Evolutionary conservation across 352 stramenopile species (phyloP).

Genomic region (Globisporangium camurandrum): DNA sequence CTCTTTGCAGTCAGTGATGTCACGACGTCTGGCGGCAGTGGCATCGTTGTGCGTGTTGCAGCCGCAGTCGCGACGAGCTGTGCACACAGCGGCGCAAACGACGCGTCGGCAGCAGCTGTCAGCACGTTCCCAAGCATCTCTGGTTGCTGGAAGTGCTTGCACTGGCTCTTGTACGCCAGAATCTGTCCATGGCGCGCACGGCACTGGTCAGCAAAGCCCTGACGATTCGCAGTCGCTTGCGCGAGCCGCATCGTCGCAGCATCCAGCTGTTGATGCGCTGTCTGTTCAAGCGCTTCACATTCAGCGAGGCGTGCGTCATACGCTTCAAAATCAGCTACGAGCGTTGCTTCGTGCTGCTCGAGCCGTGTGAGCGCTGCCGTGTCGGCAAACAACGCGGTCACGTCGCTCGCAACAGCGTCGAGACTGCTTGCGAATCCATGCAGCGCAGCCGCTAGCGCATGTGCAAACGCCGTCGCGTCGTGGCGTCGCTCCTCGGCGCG

Average conservation of each 20-base stretch:
- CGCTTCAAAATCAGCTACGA: slow-evolving; percentile 10
- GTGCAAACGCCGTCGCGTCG: slow-evolving; percentile 43
- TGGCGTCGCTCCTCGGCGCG: slow-evolving; percentile 67
- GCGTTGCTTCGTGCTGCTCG: slow-evolving; percentile 18
- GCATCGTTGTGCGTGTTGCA: not conserved
- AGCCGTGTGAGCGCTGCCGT: slow-evolving; percentile 4
- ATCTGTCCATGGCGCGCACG: slow-evolving; percentile 43
- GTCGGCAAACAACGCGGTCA: slow-evolving; percentile 4
- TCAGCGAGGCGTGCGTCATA: slow-evolving; percentile 11
- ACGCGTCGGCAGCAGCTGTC: slow-evolving; percentile 7
- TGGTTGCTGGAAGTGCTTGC: slow-evolving; percentile 16
- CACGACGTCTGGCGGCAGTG: slow-evolving; percentile 16
- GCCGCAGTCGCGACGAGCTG: slow-evolving; percentile 10
- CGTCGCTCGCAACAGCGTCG: slow-evolving; percentile 1
- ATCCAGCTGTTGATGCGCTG: not conserved
- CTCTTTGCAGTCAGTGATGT: slow-evolving; percentile 21
- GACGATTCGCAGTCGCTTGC: slow-evolving; percentile 16
- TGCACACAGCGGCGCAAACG: slow-evolving; percentile 17
- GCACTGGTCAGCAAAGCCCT: slow-evolving; percentile 37
- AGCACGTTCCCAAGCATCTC: slow-evolving; percentile 1
- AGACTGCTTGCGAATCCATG: slow-evolving; percentile 15
- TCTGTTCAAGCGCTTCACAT: not conserved
- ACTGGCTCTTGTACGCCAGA: slow-evolving; percentile 25
- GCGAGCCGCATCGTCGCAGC: not conserved
- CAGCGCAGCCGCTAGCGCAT: slow-evolving; percentile 21